These are phyloP conservation scores for Trypanosoma avium DNA, from an alignment of 208 protist species.

Conservation along the genomic window DNA sequence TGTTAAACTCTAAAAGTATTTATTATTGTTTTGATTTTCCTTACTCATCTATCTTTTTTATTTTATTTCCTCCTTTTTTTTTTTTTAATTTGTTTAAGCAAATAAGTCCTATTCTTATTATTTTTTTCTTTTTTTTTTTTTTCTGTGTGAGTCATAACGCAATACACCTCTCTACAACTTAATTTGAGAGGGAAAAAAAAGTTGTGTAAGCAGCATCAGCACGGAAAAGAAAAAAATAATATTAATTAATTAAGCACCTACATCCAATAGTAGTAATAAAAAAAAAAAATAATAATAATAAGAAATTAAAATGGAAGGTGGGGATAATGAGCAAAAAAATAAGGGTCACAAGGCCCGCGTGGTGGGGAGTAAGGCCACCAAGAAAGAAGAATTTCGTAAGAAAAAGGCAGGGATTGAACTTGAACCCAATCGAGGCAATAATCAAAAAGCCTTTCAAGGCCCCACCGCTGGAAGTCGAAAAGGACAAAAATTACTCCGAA, in stretches of 20 bases:
- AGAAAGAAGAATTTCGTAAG: conserved; percentile 87
- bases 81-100: background rate
- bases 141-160: background rate
- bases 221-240: background rate
- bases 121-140: background rate
- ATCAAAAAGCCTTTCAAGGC: conserved; percentile 91
- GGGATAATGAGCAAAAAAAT: conserved; percentile 68
- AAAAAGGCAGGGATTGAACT: conserved; percentile 87
- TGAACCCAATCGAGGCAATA: conserved; percentile 89
- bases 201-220: background rate
- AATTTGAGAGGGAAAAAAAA: background rate
- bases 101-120: background rate
- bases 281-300: background rate
- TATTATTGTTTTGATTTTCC: no score
- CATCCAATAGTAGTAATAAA: background rate
- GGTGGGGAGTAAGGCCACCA: conserved; percentile 84
- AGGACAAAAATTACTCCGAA: conserved; percentile 79
- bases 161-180: background rate
- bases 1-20: no score
- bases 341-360: conserved; percentile 89
- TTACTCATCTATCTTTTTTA: no score
- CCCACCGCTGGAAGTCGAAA: conserved; percentile 67
- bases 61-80: background rate
- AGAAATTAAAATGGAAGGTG: conserved; percentile 15
- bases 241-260: background rate